Percentiles rank a stretch among this genome's conserved stretches.
Conservation (phyloP, 768 basidiomycete species). For the Naematelia encephala region DNA sequence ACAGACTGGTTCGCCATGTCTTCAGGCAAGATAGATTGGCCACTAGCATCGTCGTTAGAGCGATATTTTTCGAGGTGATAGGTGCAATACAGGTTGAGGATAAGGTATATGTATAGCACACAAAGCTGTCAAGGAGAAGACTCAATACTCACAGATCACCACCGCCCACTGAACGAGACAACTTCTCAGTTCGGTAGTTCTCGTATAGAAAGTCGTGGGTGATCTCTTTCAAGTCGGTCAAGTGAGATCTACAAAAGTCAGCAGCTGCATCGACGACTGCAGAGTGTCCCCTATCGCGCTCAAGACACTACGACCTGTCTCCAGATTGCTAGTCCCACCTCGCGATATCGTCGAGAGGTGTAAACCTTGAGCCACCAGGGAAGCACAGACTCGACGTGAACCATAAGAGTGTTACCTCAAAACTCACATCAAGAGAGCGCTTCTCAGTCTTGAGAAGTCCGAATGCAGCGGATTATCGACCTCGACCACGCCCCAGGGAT, state of each 20-base stretch:
- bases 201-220: constrained; percentile 86
- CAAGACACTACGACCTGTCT: too few relatives aligned
- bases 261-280: not conserved
- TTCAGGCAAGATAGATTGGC: constrained; percentile 88
- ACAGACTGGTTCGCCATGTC: constrained; percentile 96
- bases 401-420: too few relatives aligned
- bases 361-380: not conserved
- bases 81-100: too few relatives aligned
- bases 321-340: too few relatives aligned
- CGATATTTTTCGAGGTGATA: too few relatives aligned
- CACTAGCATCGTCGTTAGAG: constrained; percentile 16
- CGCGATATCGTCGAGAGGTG: too few relatives aligned
- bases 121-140: too few relatives aligned
- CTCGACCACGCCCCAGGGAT: constrained; percentile 98
- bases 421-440: constrained; percentile 80
- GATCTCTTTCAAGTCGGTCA: constrained; percentile 84
- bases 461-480: constrained; percentile 99
- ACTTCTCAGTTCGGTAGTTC: constrained; percentile 95
- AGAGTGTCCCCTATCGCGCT: too few relatives aligned
- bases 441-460: constrained; percentile 91
- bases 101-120: too few relatives aligned
- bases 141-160: constrained; percentile 62
- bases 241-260: constrained; percentile 67
- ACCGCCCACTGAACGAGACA: constrained; percentile 81
- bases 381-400: not conserved